Percentiles rank a stretch among this genome's conserved stretches.
phyloP scores from a whole-genome alignment of 225 moss, liverwort and hornwort genomes.

The Sphagnum contortum region DNA sequence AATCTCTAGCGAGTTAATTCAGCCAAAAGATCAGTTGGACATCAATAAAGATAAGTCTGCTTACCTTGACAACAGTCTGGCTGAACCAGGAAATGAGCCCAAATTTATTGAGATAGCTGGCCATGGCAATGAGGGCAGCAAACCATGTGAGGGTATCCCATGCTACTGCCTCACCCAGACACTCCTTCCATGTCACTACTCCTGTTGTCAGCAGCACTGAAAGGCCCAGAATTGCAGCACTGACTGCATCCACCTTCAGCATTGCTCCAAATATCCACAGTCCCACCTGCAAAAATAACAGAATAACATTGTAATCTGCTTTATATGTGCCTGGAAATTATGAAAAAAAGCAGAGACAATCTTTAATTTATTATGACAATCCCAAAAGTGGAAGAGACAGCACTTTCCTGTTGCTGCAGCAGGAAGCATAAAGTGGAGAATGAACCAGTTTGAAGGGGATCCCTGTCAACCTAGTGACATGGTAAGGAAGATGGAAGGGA shows the following conservation, averaged over 20 bases:
- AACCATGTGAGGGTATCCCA: slow-evolving; percentile 21
- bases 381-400: no score
- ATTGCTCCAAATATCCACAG: slow-evolving; percentile 3
- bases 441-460: no score
- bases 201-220: slow-evolving; percentile 5
- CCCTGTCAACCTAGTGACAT: no score
- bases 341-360: no score
- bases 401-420: no score
- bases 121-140: slow-evolving; percentile 8
- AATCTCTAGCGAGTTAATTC: no score
- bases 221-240: slow-evolving; percentile 7
- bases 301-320: background rate
- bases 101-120: slow-evolving; percentile 4
- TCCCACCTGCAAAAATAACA: slow-evolving; percentile 1
- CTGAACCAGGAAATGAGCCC: slow-evolving; percentile 23
- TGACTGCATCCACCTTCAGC: slow-evolving; percentile 1
- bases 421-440: no score
- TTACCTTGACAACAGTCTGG: slow-evolving; percentile 82
- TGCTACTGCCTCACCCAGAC: slow-evolving; percentile 6
- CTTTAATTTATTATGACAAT: no score
- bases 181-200: slow-evolving; percentile 13
- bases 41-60: background rate
- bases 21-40: no score
- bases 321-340: no score
- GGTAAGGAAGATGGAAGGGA: no score